Base-by-base conservation (phyloP, 768 basidiomycete species). In the Suillus sp. region DNA sequence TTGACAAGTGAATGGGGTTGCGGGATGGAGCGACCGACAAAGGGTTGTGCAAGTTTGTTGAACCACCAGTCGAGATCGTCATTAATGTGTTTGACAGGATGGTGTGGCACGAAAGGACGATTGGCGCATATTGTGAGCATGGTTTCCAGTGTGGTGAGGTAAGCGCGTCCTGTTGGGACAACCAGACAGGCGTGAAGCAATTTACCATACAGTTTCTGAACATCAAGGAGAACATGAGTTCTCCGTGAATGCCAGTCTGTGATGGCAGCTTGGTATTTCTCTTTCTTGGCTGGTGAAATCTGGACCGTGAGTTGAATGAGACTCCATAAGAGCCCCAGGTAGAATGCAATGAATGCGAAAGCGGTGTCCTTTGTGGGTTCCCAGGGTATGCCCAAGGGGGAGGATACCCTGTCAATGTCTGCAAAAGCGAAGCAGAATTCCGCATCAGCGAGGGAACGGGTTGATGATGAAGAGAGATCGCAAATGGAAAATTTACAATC, bases 121-220 rank as follows among this genome's bases (percentile, higher is more conserved):
- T 74, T 25, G 61, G 56, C 18, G 60, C 68, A 77, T 9, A 70
- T 53, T 3, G 65, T 68, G 2, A 82, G 62, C 68, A 81, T 75
- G 63, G 72, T 25, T 62, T 83, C 78, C 65, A 83, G 64, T 35
- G 50, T 57, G 65, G 77, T 79, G 68, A 83, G 74, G 66, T 78
- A 79, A 18, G 82, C 77, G 7, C 78, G 70, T 27, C 73, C 74
- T 9, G 8, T 58, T 7, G 77, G 75, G 16, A 79, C 38, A 4
- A 82, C 70, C 2, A 72, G 62, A 10, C 69, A 72, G 0, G 75
- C 62, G 48, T 82, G 82, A 0, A 79, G 67, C 0, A 83, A 72
- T 53, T 82, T 80, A 0, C 82, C 77, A 59, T 80, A 75, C 0
- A 83, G 69, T 18, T 69, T 74, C 25, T 75, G 66, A 1, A 77